phyloP scores from a whole-genome alignment of 2,329 filamentous ascomycete genomes.

The Trichoderma sp. region DNA sequence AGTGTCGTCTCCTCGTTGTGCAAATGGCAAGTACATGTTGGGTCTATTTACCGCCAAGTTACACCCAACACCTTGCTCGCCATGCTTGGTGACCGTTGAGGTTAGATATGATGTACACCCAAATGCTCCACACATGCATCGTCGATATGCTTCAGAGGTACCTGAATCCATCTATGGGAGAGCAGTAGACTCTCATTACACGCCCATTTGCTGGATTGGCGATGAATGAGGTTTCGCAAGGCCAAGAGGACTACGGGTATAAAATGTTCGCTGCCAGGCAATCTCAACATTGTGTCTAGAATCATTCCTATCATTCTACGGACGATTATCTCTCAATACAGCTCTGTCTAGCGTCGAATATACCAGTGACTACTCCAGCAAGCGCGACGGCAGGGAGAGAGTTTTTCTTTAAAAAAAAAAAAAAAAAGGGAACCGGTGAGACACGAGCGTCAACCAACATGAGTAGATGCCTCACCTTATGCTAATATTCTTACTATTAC shows the following conservation, averaged over 20 bases:
- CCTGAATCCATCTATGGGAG: background rate
- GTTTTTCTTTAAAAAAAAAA: no score
- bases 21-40: background rate
- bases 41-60: background rate
- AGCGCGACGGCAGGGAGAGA: background rate
- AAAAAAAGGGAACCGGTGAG: background rate
- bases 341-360: background rate
- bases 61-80: background rate
- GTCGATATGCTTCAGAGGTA: background rate
- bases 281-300: background rate
- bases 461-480: background rate
- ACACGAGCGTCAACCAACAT: background rate
- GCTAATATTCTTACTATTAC: background rate
- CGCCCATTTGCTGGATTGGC: background rate
- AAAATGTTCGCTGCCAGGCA: constrained; percentile 1
- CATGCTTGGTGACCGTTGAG: background rate
- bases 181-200: background rate
- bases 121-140: background rate
- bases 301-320: background rate
- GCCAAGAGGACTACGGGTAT: background rate
- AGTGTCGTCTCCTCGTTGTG: background rate
- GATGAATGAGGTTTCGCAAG: background rate
- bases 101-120: background rate
- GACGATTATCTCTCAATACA: background rate
- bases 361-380: background rate